Evolutionary conservation across 495 filamentous ascomycete species (phyloP), one percentile per base, ranked within the genome.

Genomic region (Neurospora discreta): DNA sequence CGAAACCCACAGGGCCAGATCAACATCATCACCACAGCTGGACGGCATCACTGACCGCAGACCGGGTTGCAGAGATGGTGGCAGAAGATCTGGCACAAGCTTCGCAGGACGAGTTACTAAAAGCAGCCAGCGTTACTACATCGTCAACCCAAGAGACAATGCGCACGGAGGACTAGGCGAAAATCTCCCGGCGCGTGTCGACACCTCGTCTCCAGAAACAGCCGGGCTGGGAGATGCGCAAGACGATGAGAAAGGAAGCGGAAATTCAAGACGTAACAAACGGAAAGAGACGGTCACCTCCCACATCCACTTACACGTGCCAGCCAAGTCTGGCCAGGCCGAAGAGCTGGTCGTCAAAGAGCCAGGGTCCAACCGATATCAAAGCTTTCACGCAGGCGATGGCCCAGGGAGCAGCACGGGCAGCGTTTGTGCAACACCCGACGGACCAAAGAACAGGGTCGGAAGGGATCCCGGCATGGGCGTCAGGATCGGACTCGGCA

Each of bases 91-190:
- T 65, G 26, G 52, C 15, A 65, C 52, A 18, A 36, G 36, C 18
- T 70, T 7, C 58, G 52, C 68, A 46, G n/a, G 26, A 39, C 13
- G 46, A 70, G 15, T 20, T 58, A 73, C 69, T 44, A 75, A 72
- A 40, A 77, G 70, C 41, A 75, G 76, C 60, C 74, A 77, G 52
- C 74, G 78, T 8, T 81, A 80, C 69, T 76, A 79, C 72, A 68
- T 81, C 70, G 67, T 69, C 20, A 58, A 40, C 30, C 23, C 69
- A 67, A 33, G 42, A 69, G 58, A 46, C 42, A 65, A 65, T 65
- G 69, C 69, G 70, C 42, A 74, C 67, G 65, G 69, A 69, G 46
- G 69, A 71, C 9, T 42, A 18, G 67, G 73, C 71, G 69, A 71
- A 33, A 36, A 69, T 6, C 44, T 68, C 36, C n/a, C 70, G 23